Conservation (phyloP, 2,329 filamentous ascomycete species). For the Coniella lustricola region DNA sequence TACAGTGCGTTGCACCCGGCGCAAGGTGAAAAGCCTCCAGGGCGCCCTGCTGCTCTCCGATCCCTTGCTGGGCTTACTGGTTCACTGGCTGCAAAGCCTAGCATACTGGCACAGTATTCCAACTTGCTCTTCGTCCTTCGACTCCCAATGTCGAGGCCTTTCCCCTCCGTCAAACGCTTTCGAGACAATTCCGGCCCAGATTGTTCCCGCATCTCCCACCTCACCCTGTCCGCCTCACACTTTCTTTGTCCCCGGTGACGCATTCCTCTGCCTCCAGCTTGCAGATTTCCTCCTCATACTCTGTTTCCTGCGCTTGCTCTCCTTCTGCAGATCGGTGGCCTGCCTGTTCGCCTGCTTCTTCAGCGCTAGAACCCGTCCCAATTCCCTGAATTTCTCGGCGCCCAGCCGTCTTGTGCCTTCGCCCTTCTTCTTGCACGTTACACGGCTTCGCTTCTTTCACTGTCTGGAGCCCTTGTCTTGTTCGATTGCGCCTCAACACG, state of each 20-base stretch:
- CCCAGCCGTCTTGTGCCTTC: slow-evolving; percentile 28
- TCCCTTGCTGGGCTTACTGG: no score
- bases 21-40: no score
- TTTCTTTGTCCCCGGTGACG: not conserved
- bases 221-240: slow-evolving; percentile 9
- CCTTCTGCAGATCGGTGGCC: not conserved
- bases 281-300: not conserved
- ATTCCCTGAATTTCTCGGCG: slow-evolving; percentile 32
- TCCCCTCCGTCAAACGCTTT: slow-evolving; percentile 23
- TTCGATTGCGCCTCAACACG: not conserved
- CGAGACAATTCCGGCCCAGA: slow-evolving; percentile 19
- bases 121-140: no score
- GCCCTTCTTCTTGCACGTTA: slow-evolving; percentile 21
- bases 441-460: slow-evolving; percentile 13
- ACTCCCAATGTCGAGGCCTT: no score
- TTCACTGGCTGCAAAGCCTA: no score
- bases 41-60: no score
- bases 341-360: not conserved
- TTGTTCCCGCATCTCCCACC: slow-evolving; percentile 8
- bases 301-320: not conserved
- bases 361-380: slow-evolving; percentile 14
- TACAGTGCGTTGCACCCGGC: no score
- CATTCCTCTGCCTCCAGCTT: not conserved
- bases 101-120: no score
- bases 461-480: not conserved